Evolutionary conservation across 257 asterid species (phyloP), one percentile per base, ranked within the genome.

Genomic region (Ocimum tenuiflorum): DNA sequence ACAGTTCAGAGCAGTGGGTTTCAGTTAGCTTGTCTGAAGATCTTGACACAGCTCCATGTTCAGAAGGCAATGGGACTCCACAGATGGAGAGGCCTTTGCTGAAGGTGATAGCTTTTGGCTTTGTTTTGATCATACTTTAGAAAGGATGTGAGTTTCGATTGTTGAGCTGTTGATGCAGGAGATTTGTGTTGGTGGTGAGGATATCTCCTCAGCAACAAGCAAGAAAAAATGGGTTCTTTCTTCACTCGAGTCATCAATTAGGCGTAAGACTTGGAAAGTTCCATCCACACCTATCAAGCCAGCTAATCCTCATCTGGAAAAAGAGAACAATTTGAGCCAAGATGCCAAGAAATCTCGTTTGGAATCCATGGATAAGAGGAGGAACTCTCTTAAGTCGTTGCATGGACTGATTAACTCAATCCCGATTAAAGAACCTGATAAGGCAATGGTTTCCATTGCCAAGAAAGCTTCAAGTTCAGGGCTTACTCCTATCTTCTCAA

Each of bases 81-180:
- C 89, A 63, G 35, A 75, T 80, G 65, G 91, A 88, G 83, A 88
- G 77, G 78, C 97, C 95, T 64, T 80, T 88, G 70, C 73, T 88
- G 17, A 82, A 85, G 97, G 95, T 91, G 54, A n/a, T n/a, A 4
- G 5, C 8, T 69, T n/a, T 71, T 69, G 17, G 22, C 23, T 19
- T 46, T 8, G 0, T 19, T 27, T n/a, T n/a, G n/a, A 15, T 29
- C 19, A 29, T 17, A 3, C 57, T 7, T 50, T 8, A 17, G 47
- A 56, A 63, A 55, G 27, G 19, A 22, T 60, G 12, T 73, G 66
- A 53, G 38, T 6, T 33, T 58, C n/a, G n/a, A 27, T 59, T 20
- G 65, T 45, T 49, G 42, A 29, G 52, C 45, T 19, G 29, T 24
- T 22, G 10, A 60, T 74, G 35, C 67, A 61, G 79, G 87, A 80